These are phyloP conservation scores for Pythium volutum DNA, from an alignment of 352 stramenopile genomes.

Conservation along the genomic window DNA sequence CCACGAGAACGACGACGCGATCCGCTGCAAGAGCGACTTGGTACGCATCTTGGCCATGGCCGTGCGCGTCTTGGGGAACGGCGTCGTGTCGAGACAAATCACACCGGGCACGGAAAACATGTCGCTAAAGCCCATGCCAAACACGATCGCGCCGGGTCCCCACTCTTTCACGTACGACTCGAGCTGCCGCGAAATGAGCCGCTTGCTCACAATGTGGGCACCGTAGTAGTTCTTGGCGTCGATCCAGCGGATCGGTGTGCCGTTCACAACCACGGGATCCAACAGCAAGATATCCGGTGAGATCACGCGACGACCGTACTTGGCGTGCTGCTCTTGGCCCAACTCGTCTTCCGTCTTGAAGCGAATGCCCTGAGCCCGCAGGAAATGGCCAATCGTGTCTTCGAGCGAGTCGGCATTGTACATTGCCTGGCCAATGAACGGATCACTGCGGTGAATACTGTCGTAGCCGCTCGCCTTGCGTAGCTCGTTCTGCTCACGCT, in stretches of 20 bases:
- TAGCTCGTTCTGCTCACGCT: constrained; percentile 71
- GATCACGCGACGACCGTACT: constrained; percentile 70
- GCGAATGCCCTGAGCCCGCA: constrained; percentile 60
- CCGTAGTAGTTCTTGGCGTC: constrained; percentile 89
- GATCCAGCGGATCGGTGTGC: constrained; percentile 82
- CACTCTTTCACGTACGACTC: constrained; percentile 85
- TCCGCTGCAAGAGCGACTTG: constrained; percentile 74
- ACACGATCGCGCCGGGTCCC: constrained; percentile 80
- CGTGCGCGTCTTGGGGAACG: constrained; percentile 73
- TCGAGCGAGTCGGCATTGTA: constrained; percentile 80
- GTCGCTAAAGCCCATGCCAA: constrained; percentile 86
- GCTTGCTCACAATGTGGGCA: constrained; percentile 87
- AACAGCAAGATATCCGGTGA: constrained; percentile 79
- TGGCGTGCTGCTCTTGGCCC: constrained; percentile 54
- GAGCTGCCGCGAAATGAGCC: constrained; percentile 76
- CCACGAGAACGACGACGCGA: constrained; percentile 66
- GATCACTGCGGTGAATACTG: constrained; percentile 83
- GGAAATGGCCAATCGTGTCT: constrained; percentile 65
- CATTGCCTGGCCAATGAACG: constrained; percentile 60
- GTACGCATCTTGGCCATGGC: constrained; percentile 68
- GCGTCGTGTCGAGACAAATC: constrained; percentile 79
- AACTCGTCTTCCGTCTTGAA: constrained; percentile 77
- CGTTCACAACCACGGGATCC: constrained; percentile 81
- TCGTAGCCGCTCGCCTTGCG: constrained; percentile 72
- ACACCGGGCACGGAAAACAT: constrained; percentile 83